phyloP scores from a whole-genome alignment of 2,329 filamentous ascomycete genomes.

The Didymosphaeria variabile region DNA sequence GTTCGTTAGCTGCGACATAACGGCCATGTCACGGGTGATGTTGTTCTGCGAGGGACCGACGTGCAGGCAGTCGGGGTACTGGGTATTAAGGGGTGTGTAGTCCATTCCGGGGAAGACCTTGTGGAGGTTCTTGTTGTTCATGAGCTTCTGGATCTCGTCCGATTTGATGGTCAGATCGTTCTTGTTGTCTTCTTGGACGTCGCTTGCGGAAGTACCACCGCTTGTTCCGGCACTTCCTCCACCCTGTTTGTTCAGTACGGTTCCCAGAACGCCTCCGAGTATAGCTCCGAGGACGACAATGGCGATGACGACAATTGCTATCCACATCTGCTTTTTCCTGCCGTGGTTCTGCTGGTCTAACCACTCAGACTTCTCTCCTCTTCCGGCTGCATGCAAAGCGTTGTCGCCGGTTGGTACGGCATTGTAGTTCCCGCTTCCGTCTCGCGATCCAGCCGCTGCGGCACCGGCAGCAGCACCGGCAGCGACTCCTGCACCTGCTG shows the following conservation, averaged over 20 bases:
- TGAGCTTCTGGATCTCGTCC: conserved; percentile 77
- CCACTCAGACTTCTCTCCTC: conserved; percentile 72
- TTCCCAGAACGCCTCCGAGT: conserved; percentile 77
- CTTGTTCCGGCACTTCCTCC: conserved; percentile 29
- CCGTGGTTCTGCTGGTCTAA: conserved; percentile 66
- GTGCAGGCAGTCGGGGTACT: conserved; percentile 83
- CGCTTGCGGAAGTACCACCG: conserved; percentile 37
- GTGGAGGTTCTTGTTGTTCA: conserved; percentile 84
- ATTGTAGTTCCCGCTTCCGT: conserved; percentile 63
- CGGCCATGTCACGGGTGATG: conserved; percentile 87
- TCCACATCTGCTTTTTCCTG: conserved; percentile 74
- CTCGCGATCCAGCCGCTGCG: conserved; percentile 52
- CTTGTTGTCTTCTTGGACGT: conserved; percentile 70
- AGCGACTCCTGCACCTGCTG: conserved; percentile 47
- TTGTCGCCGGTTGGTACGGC: conserved; percentile 46
- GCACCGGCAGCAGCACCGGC: conserved; percentile 52
- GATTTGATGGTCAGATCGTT: conserved; percentile 80
- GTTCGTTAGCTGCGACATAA: conserved; percentile 89
- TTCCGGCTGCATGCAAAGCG: neutral
- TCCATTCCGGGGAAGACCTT: conserved; percentile 96
- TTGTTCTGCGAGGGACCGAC: conserved; percentile 91
- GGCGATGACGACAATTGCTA: conserved; percentile 70
- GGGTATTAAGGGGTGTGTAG: conserved; percentile 90
- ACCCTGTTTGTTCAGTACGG: conserved; percentile 65
- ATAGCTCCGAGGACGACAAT: conserved; percentile 75